These are phyloP conservation scores for Aspergillus kassunensis DNA, from an alignment of 495 filamentous ascomycete genomes.

Conservation along the genomic window DNA sequence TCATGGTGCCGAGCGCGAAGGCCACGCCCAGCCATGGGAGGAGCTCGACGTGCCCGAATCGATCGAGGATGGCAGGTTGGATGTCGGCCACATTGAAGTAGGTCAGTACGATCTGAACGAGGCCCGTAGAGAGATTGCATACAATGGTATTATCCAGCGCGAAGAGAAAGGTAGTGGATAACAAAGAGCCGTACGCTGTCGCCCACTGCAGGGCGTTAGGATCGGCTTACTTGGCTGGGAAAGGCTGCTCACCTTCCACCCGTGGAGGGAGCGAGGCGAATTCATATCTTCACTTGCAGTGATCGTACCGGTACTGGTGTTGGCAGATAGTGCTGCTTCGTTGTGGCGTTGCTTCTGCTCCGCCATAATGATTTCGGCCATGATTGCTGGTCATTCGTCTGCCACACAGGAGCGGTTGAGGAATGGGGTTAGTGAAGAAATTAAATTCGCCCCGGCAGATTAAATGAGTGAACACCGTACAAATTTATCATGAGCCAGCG, in stretches of 20 bases:
- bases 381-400: no score
- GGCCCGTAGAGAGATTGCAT: background rate
- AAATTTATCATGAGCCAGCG: no score
- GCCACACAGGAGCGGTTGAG: no score
- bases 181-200: background rate
- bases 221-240: background rate
- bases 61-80: constrained; percentile 4
- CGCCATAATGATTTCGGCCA: no score
- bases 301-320: no score
- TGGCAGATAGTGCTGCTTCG: no score
- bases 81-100: constrained; percentile 1
- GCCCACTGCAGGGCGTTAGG: background rate
- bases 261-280: background rate
- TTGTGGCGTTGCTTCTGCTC: no score
- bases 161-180: background rate
- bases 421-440: no score
- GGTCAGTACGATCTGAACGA: no score
- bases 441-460: no score
- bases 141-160: constrained; percentile 2
- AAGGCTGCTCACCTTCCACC: background rate
- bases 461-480: no score
- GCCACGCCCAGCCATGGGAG: constrained; percentile 36
- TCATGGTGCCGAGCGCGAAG: constrained; percentile 48
- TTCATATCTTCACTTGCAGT: no score
- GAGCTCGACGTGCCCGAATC: background rate